Base-by-base conservation (phyloP, 805 yeast genomes). In the Millerago galiae region DNA sequence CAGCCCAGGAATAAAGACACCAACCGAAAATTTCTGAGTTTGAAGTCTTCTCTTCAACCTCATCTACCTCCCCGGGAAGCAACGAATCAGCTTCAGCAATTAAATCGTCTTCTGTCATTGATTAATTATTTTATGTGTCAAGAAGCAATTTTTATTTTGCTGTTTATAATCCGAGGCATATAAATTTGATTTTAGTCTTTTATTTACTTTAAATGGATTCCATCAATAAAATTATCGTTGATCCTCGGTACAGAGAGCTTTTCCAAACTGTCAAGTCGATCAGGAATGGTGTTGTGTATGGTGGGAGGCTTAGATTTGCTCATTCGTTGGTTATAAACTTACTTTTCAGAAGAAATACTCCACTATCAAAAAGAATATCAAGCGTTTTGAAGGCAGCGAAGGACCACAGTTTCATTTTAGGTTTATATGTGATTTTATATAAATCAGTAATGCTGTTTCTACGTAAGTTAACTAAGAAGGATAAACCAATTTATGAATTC, bases 1-100 rank as follows among this genome's bases (percentile, higher is more conserved):
- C 77, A 1, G 90, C 89, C 73, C 84, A 80, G 2, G 81, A 68
- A 49, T 78, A 81, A 7, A 80, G 64, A 55, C 79, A 78, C 90
- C 90, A 77, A 4, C 90, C 91, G 29, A 68, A 50, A 2, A 81
- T 67, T 48, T 75, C 79, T 29, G 61, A 53, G 25, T 59, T 53
- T 5, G 71, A 60, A 0, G 76, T 68, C 3, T 24, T 40, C 25
- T 34, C 35, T 11, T 40, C 33, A 8, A 12, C 16, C 7, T 21
- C 26, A 12, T 29, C 37, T 7, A 21, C 24, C 24, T 21, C 24
- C 24, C 24, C 24, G 24, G 24, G 24, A 21, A 21, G 24, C 24
- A 21, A 21, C 24, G 24, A 4, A 21, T 21, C 24, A 21, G 24
- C 24, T 21, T 21, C 24, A 21, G 24, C 24, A 21, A 21, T 21